These are phyloP conservation scores for Ceratobasidium sp. DNA, from an alignment of 1,284 basidiomycete genomes.

Conservation along the genomic window DNA sequence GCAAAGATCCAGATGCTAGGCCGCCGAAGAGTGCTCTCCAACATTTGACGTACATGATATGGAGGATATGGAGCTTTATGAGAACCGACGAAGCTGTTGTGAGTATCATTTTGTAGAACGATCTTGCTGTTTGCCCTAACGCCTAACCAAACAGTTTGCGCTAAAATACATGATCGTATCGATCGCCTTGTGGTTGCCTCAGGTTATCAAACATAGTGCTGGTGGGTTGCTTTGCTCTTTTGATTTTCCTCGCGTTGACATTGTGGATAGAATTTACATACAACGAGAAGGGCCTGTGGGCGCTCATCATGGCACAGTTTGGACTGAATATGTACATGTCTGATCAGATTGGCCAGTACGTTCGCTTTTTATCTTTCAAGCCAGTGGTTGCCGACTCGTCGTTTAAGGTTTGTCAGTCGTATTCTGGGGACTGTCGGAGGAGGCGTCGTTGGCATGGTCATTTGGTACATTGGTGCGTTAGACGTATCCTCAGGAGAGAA, in stretches of 20 bases:
- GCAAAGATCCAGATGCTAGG: slow-evolving; percentile 58
- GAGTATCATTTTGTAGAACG: slow-evolving; percentile 39
- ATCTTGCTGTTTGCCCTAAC: not conserved
- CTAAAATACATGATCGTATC: slow-evolving; percentile 64
- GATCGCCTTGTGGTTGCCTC: slow-evolving; percentile 64
- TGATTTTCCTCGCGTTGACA: not conserved
- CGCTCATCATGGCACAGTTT: slow-evolving; percentile 72
- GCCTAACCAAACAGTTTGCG: slow-evolving; percentile 54
- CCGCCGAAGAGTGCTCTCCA: slow-evolving; percentile 57
- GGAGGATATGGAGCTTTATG: slow-evolving; percentile 54
- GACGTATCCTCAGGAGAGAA: not conserved
- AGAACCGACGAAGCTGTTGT: slow-evolving; percentile 57
- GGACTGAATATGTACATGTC: slow-evolving; percentile 67
- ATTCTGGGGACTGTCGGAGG: slow-evolving; percentile 58
- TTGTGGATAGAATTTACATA: slow-evolving; percentile 54
- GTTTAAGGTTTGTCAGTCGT: slow-evolving; percentile 56
- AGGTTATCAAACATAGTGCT: slow-evolving; percentile 57
- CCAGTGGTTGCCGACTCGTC: slow-evolving; percentile 25
- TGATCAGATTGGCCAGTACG: slow-evolving; percentile 64
- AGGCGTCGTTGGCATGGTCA: slow-evolving; percentile 59
- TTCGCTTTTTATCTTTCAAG: slow-evolving; percentile 37
- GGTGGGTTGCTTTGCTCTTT: slow-evolving; percentile 49
- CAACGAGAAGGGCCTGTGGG: slow-evolving; percentile 61
- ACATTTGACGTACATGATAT: slow-evolving; percentile 51
- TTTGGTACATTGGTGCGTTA: slow-evolving; percentile 62